These are phyloP conservation scores for Exophiala aquamarina DNA, from an alignment of 2,329 filamentous ascomycete genomes.

Conservation along the genomic window DNA sequence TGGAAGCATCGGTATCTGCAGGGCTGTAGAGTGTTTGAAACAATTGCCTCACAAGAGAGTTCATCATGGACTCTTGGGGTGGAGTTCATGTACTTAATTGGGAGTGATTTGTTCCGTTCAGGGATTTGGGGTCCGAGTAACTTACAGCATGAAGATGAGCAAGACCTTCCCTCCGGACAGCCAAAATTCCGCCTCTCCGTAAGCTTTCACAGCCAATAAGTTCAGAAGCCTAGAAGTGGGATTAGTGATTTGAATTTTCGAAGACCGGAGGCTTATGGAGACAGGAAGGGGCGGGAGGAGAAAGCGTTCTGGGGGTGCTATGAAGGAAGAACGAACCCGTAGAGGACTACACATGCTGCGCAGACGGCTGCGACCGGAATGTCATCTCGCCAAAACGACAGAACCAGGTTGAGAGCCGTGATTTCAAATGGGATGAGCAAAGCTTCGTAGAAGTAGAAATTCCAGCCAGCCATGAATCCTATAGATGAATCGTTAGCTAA, in stretches of 20 bases:
- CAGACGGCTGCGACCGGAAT: constrained; percentile 40
- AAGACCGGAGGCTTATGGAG: no score
- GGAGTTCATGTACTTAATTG: no score
- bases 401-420: constrained; percentile 41
- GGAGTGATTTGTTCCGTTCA: no score
- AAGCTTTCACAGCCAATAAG: constrained; percentile 66
- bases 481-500: no score
- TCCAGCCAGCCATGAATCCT: constrained; percentile 45
- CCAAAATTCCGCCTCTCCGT: constrained; percentile 67
- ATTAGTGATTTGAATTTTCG: no score
- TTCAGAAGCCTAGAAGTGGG: constrained; percentile 53
- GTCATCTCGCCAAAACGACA: constrained; percentile 41
- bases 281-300: neutral
- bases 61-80: neutral
- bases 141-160: constrained; percentile 30
- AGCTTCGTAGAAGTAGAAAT: constrained; percentile 47
- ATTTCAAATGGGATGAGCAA: constrained; percentile 44
- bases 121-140: constrained; percentile 1
- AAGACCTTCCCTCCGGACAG: constrained; percentile 64
- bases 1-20: no score
- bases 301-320: constrained; percentile 6
- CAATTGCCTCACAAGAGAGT: neutral
- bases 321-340: constrained; percentile 30
- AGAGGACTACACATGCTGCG: constrained; percentile 39
- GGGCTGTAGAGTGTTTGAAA: no score